These are phyloP conservation scores for Tulasnella sp. DNA, from an alignment of 768 basidiomycete genomes.

Conservation along the genomic window DNA sequence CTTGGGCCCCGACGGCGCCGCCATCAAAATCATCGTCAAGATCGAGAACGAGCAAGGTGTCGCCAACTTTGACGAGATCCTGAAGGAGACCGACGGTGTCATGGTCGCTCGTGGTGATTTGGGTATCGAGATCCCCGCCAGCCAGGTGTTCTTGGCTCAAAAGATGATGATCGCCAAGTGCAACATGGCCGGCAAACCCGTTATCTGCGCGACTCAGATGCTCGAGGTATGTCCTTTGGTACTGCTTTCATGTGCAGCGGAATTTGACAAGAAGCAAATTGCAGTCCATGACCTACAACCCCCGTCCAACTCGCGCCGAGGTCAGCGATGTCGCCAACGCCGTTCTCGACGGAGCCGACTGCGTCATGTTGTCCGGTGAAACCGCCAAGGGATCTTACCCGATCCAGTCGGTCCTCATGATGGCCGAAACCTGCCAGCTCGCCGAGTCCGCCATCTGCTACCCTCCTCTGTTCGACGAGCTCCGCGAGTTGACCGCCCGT, in stretches of 20 bases:
- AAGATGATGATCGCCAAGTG: slow-evolving; percentile 99
- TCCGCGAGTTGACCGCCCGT: slow-evolving; percentile 63
- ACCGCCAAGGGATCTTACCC: slow-evolving; percentile 98
- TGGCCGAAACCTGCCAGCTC: slow-evolving; percentile 98
- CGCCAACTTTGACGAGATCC: slow-evolving; percentile 96
- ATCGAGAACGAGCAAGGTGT: slow-evolving; percentile 99
- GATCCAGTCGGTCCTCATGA: slow-evolving; percentile 95
- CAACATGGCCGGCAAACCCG: slow-evolving; percentile 95
- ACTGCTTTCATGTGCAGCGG: not conserved
- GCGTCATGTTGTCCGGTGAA: slow-evolving; percentile 99
- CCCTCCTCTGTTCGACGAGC: slow-evolving; percentile 84
- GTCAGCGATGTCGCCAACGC: slow-evolving; percentile 99
- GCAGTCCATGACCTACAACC: slow-evolving; percentile 99
- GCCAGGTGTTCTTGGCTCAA: slow-evolving; percentile 97
- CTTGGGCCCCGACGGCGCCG: slow-evolving; percentile 88
- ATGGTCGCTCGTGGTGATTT: slow-evolving; percentile 99
- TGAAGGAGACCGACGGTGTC: slow-evolving; percentile 91
- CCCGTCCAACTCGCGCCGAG: slow-evolving; percentile 96
- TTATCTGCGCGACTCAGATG: slow-evolving; percentile 99
- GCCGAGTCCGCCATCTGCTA: slow-evolving; percentile 95
- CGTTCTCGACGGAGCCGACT: slow-evolving; percentile 96
- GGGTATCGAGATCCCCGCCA: slow-evolving; percentile 99
- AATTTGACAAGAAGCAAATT: slow-evolving; percentile 15
- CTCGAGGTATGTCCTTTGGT: slow-evolving; percentile 55
- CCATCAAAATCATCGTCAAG: slow-evolving; percentile 98